A percentile compares a stretch with the other conserved stretches of the same genome.
These are phyloP conservation scores for Aphanomyces euteiches DNA, from an alignment of 352 stramenopile species.

Conservation along the genomic window DNA sequence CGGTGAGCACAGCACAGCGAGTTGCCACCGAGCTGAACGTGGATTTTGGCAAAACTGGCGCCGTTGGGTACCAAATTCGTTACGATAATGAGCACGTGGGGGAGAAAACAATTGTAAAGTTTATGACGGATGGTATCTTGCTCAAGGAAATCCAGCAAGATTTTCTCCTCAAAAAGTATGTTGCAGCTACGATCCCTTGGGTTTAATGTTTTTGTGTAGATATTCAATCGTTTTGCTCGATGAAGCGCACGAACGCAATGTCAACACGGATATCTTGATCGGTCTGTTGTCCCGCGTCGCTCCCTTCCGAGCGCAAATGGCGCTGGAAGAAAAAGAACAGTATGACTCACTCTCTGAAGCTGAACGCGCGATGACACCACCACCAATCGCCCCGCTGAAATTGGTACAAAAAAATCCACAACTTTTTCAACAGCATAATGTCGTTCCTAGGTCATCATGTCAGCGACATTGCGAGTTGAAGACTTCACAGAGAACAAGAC, in stretches of 20 bases:
- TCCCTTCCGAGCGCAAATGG: constrained; percentile 89
- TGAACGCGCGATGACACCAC: constrained; percentile 41
- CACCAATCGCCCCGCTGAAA: constrained; percentile 74
- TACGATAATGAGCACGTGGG: constrained; percentile 95
- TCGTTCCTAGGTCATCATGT: constrained; percentile 92
- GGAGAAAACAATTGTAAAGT: constrained; percentile 92
- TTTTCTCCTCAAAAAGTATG: constrained; percentile 54
- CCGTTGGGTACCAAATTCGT: constrained; percentile 97
- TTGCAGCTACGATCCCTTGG: neutral
- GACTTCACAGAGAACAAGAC: constrained; percentile 95
- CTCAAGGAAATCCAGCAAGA: constrained; percentile 95
- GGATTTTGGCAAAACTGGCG: constrained; percentile 52
- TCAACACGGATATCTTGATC: constrained; percentile 96
- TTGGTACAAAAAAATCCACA: constrained; percentile 40
- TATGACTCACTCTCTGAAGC: constrained; percentile 44
- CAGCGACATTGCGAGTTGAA: constrained; percentile 95
- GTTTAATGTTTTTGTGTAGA: neutral
- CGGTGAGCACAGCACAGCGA: constrained; percentile 95
- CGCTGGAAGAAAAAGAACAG: constrained; percentile 57
- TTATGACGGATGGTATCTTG: constrained; percentile 99
- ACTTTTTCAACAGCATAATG: constrained; percentile 44
- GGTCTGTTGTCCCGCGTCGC: constrained; percentile 93
- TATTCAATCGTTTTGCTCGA: constrained; percentile 88
- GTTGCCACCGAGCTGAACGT: constrained; percentile 97
- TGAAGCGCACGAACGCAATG: constrained; percentile 96